Percentiles rank a stretch among this genome's conserved stretches.
Evolutionary conservation across 805 yeast genomes (phyloP).

Genomic region (Pichia phayaonensis): DNA sequence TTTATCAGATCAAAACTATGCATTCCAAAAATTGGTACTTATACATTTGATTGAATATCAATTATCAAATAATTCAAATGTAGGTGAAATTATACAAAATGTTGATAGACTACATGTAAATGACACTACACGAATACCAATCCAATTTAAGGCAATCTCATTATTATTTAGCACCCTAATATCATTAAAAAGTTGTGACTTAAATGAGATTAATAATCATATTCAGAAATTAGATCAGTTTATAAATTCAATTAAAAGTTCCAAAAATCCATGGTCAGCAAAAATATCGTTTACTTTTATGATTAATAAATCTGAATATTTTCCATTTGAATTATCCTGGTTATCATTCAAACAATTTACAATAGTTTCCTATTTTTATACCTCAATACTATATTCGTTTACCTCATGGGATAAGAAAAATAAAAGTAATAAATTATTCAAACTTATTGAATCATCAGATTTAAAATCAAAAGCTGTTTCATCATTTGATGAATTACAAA

Average conservation of each 20-base stretch:
- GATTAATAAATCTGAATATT: background rate
- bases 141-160: conserved; percentile 30
- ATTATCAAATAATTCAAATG: conserved; percentile 26
- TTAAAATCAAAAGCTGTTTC: background rate
- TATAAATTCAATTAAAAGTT: conserved; percentile 10
- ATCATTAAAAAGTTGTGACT: conserved; percentile 7
- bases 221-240: conserved; percentile 23
- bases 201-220: conserved; percentile 18
- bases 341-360: conserved; percentile 36
- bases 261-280: conserved; percentile 4
- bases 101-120: conserved; percentile 15
- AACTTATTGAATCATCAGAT: background rate
- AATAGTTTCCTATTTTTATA: conserved; percentile 33
- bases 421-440: conserved; percentile 31
- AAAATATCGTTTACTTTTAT: background rate
- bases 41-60: conserved; percentile 27
- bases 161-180: background rate
- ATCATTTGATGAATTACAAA: background rate
- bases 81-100: conserved; percentile 15
- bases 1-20: conserved; percentile 9
- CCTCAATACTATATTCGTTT: conserved; percentile 33
- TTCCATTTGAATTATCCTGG: conserved; percentile 33
- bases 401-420: conserved; percentile 30
- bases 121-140: conserved; percentile 13
- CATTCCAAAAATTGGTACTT: conserved; percentile 20